Conservation (phyloP, 2,329 filamentous ascomycete genomes). For the Sarocladium strictum region DNA sequence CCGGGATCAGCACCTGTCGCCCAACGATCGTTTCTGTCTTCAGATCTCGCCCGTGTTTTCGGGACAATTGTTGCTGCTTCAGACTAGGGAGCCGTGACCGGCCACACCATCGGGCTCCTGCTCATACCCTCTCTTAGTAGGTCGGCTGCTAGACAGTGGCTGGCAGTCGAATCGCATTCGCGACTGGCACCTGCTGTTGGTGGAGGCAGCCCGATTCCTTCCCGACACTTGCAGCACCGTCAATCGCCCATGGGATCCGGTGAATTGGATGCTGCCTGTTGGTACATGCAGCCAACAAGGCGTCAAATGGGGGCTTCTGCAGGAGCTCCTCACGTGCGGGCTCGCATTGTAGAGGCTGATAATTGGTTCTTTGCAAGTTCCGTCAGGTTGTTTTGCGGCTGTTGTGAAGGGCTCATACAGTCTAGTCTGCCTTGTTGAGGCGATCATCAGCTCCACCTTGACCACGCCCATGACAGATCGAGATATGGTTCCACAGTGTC, state of each 20-base stretch:
- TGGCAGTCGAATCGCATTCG: background rate
- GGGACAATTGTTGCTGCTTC: background rate
- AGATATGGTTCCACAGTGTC: background rate
- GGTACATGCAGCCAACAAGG: background rate
- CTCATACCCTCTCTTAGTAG: background rate
- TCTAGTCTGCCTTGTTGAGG: slow-evolving; percentile 9
- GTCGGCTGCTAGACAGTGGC: background rate
- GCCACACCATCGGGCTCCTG: background rate
- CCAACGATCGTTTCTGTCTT: background rate
- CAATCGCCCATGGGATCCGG: background rate
- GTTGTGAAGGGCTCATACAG: background rate
- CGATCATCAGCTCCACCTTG: background rate
- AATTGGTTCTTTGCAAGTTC: background rate
- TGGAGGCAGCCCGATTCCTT: slow-evolving; percentile 3
- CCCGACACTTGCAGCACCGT: background rate
- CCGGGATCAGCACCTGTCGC: background rate
- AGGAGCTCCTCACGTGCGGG: slow-evolving; percentile 4
- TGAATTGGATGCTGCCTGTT: slow-evolving; percentile 9
- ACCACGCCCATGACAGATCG: slow-evolving; percentile 3
- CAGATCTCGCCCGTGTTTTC: slow-evolving; percentile 4
- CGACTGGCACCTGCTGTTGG: background rate
- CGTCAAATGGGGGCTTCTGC: background rate
- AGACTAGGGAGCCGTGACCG: background rate
- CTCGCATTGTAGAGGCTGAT: background rate
- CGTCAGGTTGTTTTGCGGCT: slow-evolving; percentile 6